phyloP scores from a whole-genome alignment of 1,284 basidiomycete species.

The Fomitopsis palustris region DNA sequence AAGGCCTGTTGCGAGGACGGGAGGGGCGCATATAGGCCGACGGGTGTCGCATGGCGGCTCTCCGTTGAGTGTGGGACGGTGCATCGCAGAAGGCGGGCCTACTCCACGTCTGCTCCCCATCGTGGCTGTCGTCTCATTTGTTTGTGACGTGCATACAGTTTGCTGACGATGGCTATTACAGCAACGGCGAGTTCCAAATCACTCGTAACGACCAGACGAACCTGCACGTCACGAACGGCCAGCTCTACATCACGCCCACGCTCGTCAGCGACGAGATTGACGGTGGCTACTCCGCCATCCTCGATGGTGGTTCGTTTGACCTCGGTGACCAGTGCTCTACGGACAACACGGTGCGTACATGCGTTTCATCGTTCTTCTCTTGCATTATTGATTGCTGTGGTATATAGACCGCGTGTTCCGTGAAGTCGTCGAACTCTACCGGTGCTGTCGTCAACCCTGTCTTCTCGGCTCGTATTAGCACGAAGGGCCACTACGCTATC shows the following conservation, averaged over 20 bases:
- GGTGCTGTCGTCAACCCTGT: constrained; percentile 69
- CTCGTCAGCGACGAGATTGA: constrained; percentile 66
- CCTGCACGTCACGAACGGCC: constrained; percentile 63
- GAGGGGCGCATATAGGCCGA: too few relatives aligned
- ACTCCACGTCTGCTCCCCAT: too few relatives aligned
- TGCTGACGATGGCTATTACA: constrained; percentile 20
- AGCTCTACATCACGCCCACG: constrained; percentile 79
- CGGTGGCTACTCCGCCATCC: constrained; percentile 42
- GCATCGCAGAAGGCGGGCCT: too few relatives aligned
- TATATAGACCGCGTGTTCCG: constrained; percentile 38
- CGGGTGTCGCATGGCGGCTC: too few relatives aligned
- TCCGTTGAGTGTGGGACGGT: too few relatives aligned
- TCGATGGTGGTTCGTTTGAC: constrained; percentile 62
- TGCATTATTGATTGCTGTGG: not conserved
- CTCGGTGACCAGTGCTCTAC: constrained; percentile 61
- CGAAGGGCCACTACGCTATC: constrained; percentile 58
- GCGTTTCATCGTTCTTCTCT: not conserved
- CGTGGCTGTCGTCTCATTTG: too few relatives aligned
- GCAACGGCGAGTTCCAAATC: constrained; percentile 81
- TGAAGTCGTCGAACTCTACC: constrained; percentile 33
- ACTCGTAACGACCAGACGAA: constrained; percentile 62
- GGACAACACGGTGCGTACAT: constrained; percentile 23
- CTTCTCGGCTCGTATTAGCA: constrained; percentile 71
- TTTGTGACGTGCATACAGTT: not conserved
- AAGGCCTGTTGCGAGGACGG: not conserved